Base-by-base conservation (phyloP, 75 land plant genomes). In the Sequoiadendron giganteum region DNA sequence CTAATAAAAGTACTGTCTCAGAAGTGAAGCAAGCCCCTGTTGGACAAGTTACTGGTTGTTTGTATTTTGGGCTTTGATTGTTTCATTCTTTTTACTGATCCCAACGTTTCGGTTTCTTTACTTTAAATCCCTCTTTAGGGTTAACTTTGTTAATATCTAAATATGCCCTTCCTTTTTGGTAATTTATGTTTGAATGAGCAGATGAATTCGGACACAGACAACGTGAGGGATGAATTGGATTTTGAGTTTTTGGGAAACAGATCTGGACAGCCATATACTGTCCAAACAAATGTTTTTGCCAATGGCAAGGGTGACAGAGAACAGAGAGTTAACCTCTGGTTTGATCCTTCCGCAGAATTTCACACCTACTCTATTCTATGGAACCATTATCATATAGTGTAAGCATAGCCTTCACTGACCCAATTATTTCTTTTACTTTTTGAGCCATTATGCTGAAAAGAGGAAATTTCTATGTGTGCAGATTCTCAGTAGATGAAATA, bases 161-260 rank as follows among this genome's bases (percentile, higher is more conserved):
- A 21, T 21, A 18, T 21, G 25, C 65, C 25, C 65, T 58, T 18
- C 25, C 16, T 58, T 4, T 18, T 4, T 18, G 25, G 21, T 21
- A 58, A 58, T 21, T 32, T 72, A 72, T 45, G 84, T 21, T 2
- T 82, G 21, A 42, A 42, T 32, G 25, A 88, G 58, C 77, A 94
- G 95, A 90, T 94, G 93, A 92, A 87, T 52, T 94, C 95, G 4
- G 91, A 94, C 85, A 91, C 90, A 1, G 90, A 84, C 16, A 75
- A 34, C 0, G 65, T 91, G 0, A 65, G 93, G 3, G 95, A 94
- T 78, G 95, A 94, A 83, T 48, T 94, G 47, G 95, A 94, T 54
- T 94, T 94, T 45, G 95, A 94, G 90, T 94, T 94, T 52, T 93
- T 94, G 91, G 95, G 95, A 11, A 94, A 94, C 88, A 40, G 94